These are phyloP conservation scores for Ophiostoma triangulosporum DNA, from an alignment of 2,329 filamentous ascomycete genomes.

Conservation along the genomic window DNA sequence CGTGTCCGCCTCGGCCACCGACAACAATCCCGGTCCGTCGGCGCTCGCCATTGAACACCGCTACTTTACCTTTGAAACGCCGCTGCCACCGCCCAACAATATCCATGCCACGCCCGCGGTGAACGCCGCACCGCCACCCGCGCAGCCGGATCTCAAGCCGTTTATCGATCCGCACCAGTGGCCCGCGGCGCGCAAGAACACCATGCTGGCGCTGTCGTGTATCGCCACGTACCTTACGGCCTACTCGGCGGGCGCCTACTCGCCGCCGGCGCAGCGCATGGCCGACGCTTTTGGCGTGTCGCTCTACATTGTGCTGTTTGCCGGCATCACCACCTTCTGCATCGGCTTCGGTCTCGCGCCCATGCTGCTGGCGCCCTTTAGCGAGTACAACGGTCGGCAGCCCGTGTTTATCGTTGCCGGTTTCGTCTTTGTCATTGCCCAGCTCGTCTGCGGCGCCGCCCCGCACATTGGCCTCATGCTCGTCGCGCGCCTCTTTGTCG, in stretches of 20 bases:
- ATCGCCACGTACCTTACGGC: constrained; percentile 64
- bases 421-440: constrained; percentile 54
- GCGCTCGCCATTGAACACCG: constrained; percentile 21
- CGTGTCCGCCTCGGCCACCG: neutral
- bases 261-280: constrained; percentile 54
- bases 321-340: constrained; percentile 73
- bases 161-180: constrained; percentile 63
- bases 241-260: constrained; percentile 70
- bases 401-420: constrained; percentile 70
- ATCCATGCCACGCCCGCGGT: constrained; percentile 13
- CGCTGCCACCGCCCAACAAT: constrained; percentile 21
- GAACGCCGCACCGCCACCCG: constrained; percentile 18
- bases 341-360: constrained; percentile 68
- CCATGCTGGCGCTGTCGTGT: constrained; percentile 62
- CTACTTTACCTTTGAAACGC: constrained; percentile 29
- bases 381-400: constrained; percentile 74
- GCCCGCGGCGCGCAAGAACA: constrained; percentile 53
- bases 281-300: constrained; percentile 51
- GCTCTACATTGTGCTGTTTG: constrained; percentile 42
- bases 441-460: constrained; percentile 61
- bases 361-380: constrained; percentile 79
- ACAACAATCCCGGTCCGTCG: neutral
- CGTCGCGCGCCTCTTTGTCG: constrained; percentile 60
- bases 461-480: constrained; percentile 59
- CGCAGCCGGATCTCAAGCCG: constrained; percentile 48